Evolutionary conservation across 345 rosid genomes (phyloP).

Genomic region (Passiflora organensis): DNA sequence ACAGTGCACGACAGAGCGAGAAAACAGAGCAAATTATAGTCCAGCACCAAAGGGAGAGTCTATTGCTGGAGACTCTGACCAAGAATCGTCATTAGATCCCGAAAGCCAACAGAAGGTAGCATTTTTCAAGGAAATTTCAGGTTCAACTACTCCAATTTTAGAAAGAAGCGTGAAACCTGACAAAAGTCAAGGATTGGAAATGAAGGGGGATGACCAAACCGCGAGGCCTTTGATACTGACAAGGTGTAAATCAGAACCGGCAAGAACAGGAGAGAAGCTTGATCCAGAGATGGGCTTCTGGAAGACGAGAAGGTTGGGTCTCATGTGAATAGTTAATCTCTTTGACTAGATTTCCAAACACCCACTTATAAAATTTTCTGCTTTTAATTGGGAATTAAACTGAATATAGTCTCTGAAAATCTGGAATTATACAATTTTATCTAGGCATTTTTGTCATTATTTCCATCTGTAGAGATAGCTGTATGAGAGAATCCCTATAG

Average conservation of each 20-base stretch:
- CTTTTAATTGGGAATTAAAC: slow-evolving; percentile 12
- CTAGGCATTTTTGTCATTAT: not conserved
- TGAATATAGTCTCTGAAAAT: slow-evolving; percentile 12
- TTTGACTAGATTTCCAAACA: slow-evolving; percentile 3
- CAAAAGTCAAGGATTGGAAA: slow-evolving; percentile 10
- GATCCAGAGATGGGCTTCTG: slow-evolving; percentile 40
- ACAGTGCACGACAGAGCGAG: slow-evolving; percentile 23
- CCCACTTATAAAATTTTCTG: not conserved
- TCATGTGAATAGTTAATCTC: slow-evolving; percentile 35
- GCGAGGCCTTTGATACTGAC: slow-evolving; percentile 44
- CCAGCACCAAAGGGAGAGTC: slow-evolving; percentile 28
- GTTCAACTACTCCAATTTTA: slow-evolving; percentile 12
- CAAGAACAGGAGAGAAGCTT: slow-evolving; percentile 54
- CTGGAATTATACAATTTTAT: slow-evolving; percentile 4
- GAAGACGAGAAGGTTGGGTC: slow-evolving; percentile 59
- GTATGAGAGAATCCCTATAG: slow-evolving; percentile 44
- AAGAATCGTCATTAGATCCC: slow-evolving; percentile 21
- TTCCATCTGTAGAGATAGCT: slow-evolving; percentile 19
- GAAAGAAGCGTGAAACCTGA: slow-evolving; percentile 19
- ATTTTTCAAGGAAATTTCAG: slow-evolving; percentile 23
- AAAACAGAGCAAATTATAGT: slow-evolving; percentile 20
- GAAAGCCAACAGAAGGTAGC: slow-evolving; percentile 21
- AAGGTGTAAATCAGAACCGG: slow-evolving; percentile 87
- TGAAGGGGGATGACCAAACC: slow-evolving; percentile 20
- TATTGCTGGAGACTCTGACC: slow-evolving; percentile 20